phyloP scores from a whole-genome alignment of 116 monocot species.

The Iris pallida region DNA sequence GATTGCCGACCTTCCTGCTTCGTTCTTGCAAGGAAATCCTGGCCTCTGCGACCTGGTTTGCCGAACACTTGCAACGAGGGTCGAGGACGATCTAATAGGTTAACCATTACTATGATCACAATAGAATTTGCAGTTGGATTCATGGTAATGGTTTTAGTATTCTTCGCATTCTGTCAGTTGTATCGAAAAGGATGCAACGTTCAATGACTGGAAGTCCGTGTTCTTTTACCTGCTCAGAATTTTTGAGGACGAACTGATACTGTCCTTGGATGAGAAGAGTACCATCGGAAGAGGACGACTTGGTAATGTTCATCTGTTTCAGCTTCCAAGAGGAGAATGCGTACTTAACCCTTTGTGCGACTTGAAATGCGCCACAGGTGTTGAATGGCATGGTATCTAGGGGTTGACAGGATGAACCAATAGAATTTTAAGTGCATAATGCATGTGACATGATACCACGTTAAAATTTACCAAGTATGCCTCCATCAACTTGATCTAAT shows the following conservation, averaged over 20 bases:
- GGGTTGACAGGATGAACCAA: no score
- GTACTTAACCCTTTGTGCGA: no score
- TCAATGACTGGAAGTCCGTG: constrained; percentile 24
- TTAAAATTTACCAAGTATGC: no score
- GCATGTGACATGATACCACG: no score
- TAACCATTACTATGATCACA: constrained; percentile 18
- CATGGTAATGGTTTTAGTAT: constrained; percentile 20
- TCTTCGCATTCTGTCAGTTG: constrained; percentile 17
- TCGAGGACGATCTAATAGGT: neutral
- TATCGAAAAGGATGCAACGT: constrained; percentile 11
- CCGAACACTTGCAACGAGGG: constrained; percentile 30
- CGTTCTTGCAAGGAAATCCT: constrained; percentile 63
- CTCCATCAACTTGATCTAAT: no score
- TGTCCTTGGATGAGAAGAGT: constrained; percentile 38
- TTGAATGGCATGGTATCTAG: no score
- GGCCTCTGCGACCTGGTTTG: constrained; percentile 61
- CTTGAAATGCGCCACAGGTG: no score
- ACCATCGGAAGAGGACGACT: constrained; percentile 48
- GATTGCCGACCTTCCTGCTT: constrained; percentile 54
- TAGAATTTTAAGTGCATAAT: no score
- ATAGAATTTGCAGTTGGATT: constrained; percentile 25
- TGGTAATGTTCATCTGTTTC: constrained; percentile 39
- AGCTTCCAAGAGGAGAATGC: constrained; percentile 33
- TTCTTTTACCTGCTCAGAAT: constrained; percentile 49
- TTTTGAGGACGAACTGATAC: constrained; percentile 40